Percentiles rank a stretch among this genome's conserved stretches.
These are phyloP conservation scores for Castanospermum australe DNA, from an alignment of 306 rosid species.

Conservation along the genomic window DNA sequence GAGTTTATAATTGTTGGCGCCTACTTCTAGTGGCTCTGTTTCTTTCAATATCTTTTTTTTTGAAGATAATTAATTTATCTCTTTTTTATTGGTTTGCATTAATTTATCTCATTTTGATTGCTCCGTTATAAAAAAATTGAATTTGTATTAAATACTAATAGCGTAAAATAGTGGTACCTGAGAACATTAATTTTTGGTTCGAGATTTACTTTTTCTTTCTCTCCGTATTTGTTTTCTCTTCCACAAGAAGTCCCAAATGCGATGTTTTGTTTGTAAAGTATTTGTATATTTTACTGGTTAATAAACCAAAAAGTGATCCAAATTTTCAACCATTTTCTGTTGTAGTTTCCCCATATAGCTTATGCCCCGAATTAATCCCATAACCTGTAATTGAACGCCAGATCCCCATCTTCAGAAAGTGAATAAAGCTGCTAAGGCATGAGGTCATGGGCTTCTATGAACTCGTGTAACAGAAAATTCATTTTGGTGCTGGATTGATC, in stretches of 20 bases:
- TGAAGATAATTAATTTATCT: background rate
- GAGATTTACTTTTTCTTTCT: background rate
- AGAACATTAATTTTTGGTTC: conserved; percentile 1
- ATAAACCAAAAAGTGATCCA: background rate
- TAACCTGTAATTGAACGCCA: background rate
- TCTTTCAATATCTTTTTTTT: background rate
- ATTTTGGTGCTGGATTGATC: background rate
- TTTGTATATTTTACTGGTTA: background rate
- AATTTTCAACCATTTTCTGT: too few relatives aligned
- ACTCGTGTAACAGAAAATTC: background rate
- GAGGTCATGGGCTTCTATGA: background rate
- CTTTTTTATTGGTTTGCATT: too few relatives aligned
- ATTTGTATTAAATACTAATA: background rate
- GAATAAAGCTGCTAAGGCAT: background rate
- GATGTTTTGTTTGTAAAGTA: too few relatives aligned
- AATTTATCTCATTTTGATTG: background rate
- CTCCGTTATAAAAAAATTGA: background rate
- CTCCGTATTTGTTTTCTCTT: background rate
- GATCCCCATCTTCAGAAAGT: background rate
- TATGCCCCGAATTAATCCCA: conserved; percentile 1
- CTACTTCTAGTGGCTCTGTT: background rate
- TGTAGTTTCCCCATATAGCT: background rate
- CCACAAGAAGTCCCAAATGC: too few relatives aligned
- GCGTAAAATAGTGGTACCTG: background rate
- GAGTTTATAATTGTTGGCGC: conserved; percentile 10